Conservation (phyloP, 2,329 filamentous ascomycete species). For the Rutstroemia sydowiana region DNA sequence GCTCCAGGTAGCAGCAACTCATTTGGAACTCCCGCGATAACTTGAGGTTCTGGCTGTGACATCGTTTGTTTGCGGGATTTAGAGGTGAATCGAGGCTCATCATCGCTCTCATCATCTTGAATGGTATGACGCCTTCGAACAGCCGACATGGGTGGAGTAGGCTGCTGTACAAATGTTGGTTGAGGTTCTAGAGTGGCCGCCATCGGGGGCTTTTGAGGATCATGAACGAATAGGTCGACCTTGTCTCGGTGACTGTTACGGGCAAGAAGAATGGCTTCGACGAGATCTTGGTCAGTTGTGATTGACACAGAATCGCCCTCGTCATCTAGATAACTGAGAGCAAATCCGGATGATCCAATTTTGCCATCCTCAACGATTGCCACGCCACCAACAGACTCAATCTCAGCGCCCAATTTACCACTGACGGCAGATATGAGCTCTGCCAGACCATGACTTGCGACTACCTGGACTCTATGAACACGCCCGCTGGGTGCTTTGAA, state of each 20-base stretch:
- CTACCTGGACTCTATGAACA: conserved; percentile 84
- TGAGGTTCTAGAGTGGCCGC: conserved; percentile 55
- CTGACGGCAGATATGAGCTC: conserved; percentile 72
- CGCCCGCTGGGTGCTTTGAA: conserved; percentile 96
- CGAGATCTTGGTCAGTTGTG: conserved; percentile 86
- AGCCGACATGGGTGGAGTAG: conserved; percentile 39
- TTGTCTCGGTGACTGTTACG: conserved; percentile 75
- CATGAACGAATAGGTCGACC: conserved; percentile 94
- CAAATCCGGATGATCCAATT: conserved; percentile 71
- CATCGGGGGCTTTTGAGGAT: conserved; percentile 84
- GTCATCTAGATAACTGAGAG: conserved; percentile 91
- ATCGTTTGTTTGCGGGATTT: conserved; percentile 30
- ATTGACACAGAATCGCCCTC: conserved; percentile 96
- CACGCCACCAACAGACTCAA: conserved; percentile 74
- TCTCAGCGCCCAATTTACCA: conserved; percentile 77
- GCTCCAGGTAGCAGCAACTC: conserved; percentile 89
- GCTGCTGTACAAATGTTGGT: conserved; percentile 42
- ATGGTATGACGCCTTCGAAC: conserved; percentile 43
- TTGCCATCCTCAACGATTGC: conserved; percentile 73
- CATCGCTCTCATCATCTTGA: conserved; percentile 39
- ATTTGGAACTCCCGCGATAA: conserved; percentile 88
- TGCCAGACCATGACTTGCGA: conserved; percentile 70
- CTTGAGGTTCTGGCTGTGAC: conserved; percentile 46
- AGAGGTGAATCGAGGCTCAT: conserved; percentile 36
- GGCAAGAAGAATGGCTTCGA: conserved; percentile 82